A percentile compares a stretch with the other conserved stretches of the same genome.
phyloP scores from a whole-genome alignment of 208 protist genomes.

The Leishmania tarentolae region DNA sequence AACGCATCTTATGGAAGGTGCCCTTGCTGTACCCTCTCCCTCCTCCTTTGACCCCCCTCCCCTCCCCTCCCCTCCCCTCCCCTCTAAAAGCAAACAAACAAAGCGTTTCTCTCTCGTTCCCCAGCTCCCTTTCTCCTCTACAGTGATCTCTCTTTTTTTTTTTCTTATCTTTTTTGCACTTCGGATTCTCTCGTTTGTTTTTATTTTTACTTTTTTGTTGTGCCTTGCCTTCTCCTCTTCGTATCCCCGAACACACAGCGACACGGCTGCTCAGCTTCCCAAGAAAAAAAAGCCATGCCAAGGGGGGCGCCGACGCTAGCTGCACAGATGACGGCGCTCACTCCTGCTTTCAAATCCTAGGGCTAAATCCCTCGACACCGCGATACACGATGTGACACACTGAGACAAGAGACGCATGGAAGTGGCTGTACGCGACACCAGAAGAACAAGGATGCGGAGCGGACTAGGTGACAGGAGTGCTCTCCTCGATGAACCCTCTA shows the following conservation, averaged over 20 bases:
- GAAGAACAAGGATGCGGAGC: background rate
- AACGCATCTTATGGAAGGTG: background rate
- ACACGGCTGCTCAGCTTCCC: background rate
- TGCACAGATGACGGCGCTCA: background rate
- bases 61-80: background rate
- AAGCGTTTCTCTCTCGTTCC: too few species aligned
- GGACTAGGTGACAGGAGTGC: background rate
- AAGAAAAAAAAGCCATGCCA: background rate
- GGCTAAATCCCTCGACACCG: background rate
- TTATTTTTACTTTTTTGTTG: too few species aligned
- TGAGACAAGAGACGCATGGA: background rate
- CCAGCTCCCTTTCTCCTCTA: background rate
- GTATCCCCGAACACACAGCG: background rate
- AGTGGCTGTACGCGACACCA: background rate
- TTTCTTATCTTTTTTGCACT: too few species aligned
- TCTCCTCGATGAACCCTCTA: background rate
- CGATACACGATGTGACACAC: background rate
- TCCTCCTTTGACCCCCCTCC: background rate
- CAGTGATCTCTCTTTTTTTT: background rate
- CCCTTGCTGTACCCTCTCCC: constrained; percentile 7
- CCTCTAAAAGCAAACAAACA: too few species aligned
- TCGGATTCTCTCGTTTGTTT: too few species aligned
- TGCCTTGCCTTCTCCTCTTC: background rate
- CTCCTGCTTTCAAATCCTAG: background rate
- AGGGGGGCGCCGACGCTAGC: background rate